phyloP scores from a whole-genome alignment of 176 grass and related monocot species.

The Aegilops speltoides region DNA sequence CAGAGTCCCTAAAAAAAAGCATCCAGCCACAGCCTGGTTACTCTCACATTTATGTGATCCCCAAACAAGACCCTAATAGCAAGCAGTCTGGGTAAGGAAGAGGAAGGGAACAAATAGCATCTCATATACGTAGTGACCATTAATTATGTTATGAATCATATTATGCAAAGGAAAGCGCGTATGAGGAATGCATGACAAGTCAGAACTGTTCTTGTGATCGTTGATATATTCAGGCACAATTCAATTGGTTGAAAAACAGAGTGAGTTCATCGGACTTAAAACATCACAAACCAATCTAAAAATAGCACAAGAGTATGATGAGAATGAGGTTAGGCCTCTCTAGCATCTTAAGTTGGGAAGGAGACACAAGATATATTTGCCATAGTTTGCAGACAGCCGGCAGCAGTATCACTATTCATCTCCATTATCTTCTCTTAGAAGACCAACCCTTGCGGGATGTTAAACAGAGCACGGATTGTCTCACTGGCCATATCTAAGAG shows the following conservation, averaged over 20 bases:
- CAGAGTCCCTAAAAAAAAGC: neutral
- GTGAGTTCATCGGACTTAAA: neutral
- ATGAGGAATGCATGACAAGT: neutral
- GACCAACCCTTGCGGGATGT: slow-evolving; percentile 68
- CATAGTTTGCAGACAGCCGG: neutral
- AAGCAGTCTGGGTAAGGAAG: neutral
- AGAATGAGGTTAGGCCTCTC: neutral
- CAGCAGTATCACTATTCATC: neutral
- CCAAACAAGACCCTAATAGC: neutral
- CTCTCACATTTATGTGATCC: neutral
- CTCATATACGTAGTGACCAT: too few species aligned
- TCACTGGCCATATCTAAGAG: slow-evolving; percentile 76
- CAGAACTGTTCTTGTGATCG: neutral
- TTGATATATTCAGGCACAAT: slow-evolving; percentile 11
- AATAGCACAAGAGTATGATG: neutral
- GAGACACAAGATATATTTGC: neutral
- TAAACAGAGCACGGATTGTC: slow-evolving; percentile 75
- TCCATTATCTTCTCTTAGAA: slow-evolving; percentile 27
- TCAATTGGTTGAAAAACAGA: neutral
- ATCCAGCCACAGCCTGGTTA: neutral
- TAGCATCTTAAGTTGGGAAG: slow-evolving; percentile 1
- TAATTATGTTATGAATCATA: too few species aligned
- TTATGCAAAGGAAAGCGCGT: neutral
- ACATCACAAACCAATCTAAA: neutral
- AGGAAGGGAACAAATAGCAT: neutral